Base-by-base conservation (phyloP, 176 grass and related monocot species). In the Paspalum vaginatum region DNA sequence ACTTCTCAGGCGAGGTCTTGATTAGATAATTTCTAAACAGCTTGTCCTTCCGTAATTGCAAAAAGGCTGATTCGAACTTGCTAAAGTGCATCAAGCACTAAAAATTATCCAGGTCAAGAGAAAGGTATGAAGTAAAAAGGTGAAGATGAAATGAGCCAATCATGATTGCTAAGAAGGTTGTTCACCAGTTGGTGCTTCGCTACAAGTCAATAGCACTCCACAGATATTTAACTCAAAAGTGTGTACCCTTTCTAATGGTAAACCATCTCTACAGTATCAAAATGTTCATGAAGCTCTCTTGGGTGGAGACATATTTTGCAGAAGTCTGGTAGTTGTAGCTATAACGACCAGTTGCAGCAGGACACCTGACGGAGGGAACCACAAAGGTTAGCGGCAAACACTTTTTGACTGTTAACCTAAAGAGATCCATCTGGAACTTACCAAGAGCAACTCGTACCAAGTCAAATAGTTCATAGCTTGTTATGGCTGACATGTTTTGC, bases 221-320 rank as follows among this genome's bases (percentile, higher is more conserved):
- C 4, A 18, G 10, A 55, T 71, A 59, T 64, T 83, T 40, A 78
- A 72, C 50, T 57, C 2, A 1, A 27, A 47, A 7, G 9, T 22
- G n/a, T 52, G 25, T 2, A 52, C 22, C 53, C 32, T 81, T 68
- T 81, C 40, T 85, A 71, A 61, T 39, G 72, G 65, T 68, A 51
- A 48, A 81, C 9, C 65, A 78, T 49, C 58, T 2, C 41, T 73
- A 65, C 22, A 27, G 53, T 46, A 13, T 41, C 41, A 85, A 10
- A 61, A 48, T 45, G 44, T 59, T 85, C 86, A 94, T 78, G 89
- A 90, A 47, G 77, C 85, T 86, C 87, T 90, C 83, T 83, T 94
- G 37, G 86, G 80, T 60, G 91, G 85, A 85, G 94, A 97, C 94
- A 97, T 94, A 62, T 97, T 97, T 55, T 90, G 89, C 62, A 89